Percentiles rank a stretch among this genome's conserved stretches.
Evolutionary conservation across 2,329 filamentous ascomycete genomes (phyloP).

Genomic region (Podosphaera aphanis): DNA sequence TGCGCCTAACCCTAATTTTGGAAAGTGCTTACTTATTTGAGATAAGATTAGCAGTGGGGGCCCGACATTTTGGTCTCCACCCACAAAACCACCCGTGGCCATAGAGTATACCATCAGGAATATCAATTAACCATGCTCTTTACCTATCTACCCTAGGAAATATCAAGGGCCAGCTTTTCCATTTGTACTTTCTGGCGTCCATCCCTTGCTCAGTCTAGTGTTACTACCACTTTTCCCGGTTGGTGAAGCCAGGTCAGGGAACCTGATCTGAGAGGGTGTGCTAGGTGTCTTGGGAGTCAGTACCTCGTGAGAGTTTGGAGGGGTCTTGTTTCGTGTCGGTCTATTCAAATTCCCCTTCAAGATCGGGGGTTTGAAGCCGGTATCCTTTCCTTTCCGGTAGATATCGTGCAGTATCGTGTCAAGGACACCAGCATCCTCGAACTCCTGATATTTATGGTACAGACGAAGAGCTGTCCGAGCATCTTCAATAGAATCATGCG

Average conservation of each 20-base stretch:
- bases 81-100: no score
- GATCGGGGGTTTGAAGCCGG: conserved; percentile 30
- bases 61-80: no score
- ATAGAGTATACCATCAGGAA: no score
- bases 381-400: conserved; percentile 41
- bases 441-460: conserved; percentile 77
- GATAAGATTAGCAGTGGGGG: no score
- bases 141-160: no score
- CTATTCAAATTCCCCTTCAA: conserved; percentile 24
- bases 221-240: no score
- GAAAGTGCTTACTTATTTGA: no score
- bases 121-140: no score
- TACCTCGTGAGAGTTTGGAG: conserved; percentile 22
- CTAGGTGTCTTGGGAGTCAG: conserved; percentile 25
- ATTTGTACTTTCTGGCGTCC: conserved; percentile 20
- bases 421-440: conserved; percentile 61
- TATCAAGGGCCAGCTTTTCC: no score
- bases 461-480: conserved; percentile 74
- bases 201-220: conserved; percentile 17
- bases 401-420: conserved; percentile 72
- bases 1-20: no score
- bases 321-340: conserved; percentile 28
- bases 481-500: conserved; percentile 90
- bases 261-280: conserved; percentile 17
- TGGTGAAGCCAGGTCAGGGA: conserved; percentile 14